Evolutionary conservation across 2,329 filamentous ascomycete genomes (phyloP), one percentile per base, ranked within the genome.

Genomic region (Nemania serpens): DNA sequence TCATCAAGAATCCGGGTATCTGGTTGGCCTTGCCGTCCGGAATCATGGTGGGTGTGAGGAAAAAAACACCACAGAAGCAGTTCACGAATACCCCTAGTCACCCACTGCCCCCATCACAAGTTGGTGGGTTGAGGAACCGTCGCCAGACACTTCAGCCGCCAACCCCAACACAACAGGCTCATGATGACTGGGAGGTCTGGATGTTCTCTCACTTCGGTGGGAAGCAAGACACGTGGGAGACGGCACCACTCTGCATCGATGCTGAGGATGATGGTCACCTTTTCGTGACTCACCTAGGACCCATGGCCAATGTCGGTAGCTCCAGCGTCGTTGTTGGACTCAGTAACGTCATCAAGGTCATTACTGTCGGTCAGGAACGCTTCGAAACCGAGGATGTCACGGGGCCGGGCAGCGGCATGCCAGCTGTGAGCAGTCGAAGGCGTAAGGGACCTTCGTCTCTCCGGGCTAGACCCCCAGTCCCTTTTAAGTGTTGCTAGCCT

Each of bases 301-400:
- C 90, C 0, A 84, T 89, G 58, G 79, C 81, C 1, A 78, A 79
- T 54, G 76, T 91, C 1, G 90, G 90, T 12, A 81, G 83, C 49
- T 80, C 82, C 47, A 89, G 87, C 52, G 81, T 91, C 2, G 90
- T 86, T 0, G 82, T 93, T 33, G 88, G 84, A 0, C 86, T 93
- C 61, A 91, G 90, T 12, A 90, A 92, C 66, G 80, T 85, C 1
- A 81, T 93, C 69, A 93, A 92, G 75, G 77, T 93, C 52, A 82
- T 93, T 58, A 85, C 84, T 1, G 78, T 89, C 5, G 89, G 88
- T 5, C 82, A 85, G 64, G 88, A 90, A 70, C 79, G 84, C 34
- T 90, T 89, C 67, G 85, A 88, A 45, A 76, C 69, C 15, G 73
- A 73, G 25, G 69, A 69, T 54, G 69, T 69, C 42, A 60, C 66